Evolutionary conservation across 1,139 yeast species (phyloP), one percentile per base, ranked within the genome.

Genomic region (Waltiozyma sp.): DNA sequence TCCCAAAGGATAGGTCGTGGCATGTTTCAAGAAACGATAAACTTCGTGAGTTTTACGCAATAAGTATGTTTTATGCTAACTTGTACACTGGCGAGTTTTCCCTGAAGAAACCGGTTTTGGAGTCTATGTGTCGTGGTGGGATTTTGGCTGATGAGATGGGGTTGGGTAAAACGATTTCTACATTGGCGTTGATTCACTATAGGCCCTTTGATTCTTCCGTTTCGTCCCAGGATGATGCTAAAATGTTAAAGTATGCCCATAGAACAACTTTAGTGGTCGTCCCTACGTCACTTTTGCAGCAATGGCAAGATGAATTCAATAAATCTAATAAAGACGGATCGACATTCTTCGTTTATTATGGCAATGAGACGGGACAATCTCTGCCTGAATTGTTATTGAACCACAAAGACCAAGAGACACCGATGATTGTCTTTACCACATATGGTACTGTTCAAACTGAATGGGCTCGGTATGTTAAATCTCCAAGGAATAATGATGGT

Each of bases 141-240:
- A 85, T 89, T 16, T 65, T 89, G n/a, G 95, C 96, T 0, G 97
- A 89, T 62, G 97, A 89, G 59, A 89, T 89, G 97, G 97, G 97
- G 0, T 68, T 89, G 8, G 97, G 97, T 38, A 89, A 89, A 57
- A 89, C 97, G 0, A 84, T 89, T 19, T 83, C 95, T 0, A 77
- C 95, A 0, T 62, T 87, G 47, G 75, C 96, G 0, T 63, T 91
- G 42, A 68, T 91, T 7, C 76, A 82, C 46, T 71, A 85, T 0
- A 77, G 72, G 9, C 85, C 87, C 0, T 61, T 56, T 41, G 87
- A 80, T 55, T 43, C 48, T 6, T 44, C 54, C 1, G 52, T 45
- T 38, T 44, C 47, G 7, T 44, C 39, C 4, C 11, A n/a, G n/a
- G 18, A 40, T 1, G 23, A 34, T 8, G 43, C 47, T 0, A 11